A percentile compares a stretch with the other conserved stretches of the same genome.
Conservation (phyloP, 768 basidiomycete genomes). For the Cubamyces sp. region DNA sequence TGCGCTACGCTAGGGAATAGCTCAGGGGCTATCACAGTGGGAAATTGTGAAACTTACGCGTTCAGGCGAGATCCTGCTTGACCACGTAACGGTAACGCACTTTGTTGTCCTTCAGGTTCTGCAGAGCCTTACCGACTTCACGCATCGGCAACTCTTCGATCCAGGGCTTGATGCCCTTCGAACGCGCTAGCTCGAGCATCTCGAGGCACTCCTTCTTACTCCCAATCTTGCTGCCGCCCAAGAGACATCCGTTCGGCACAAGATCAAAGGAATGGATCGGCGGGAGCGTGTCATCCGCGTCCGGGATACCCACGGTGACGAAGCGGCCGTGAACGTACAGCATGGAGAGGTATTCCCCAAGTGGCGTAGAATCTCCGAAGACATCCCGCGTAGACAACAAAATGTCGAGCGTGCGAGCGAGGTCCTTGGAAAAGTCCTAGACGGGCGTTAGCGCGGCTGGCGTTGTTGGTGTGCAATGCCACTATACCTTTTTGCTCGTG, state of each 20-base stretch:
- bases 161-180: conserved; percentile 55
- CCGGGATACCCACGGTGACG: conserved; percentile 61
- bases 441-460: neutral
- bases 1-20: too few species aligned
- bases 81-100: conserved; percentile 62
- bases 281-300: conserved; percentile 45
- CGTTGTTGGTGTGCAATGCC: neutral
- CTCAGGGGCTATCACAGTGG: too few species aligned
- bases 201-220: conserved; percentile 58
- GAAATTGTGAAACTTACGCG: neutral
- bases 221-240: conserved; percentile 48
- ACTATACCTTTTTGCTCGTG: conserved; percentile 37
- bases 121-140: conserved; percentile 51
- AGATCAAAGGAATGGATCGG: conserved; percentile 37
- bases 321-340: conserved; percentile 58
- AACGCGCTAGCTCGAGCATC: conserved; percentile 62
- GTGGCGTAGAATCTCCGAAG: conserved; percentile 24
- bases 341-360: conserved; percentile 44
- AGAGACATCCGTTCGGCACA: conserved; percentile 29
- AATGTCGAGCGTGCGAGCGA: conserved; percentile 49
- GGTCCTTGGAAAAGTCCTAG: conserved; percentile 42
- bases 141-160: conserved; percentile 49
- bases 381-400: conserved; percentile 44
- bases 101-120: conserved; percentile 49
- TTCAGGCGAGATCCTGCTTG: conserved; percentile 31